Evolutionary conservation across 129 eudicot genomes (phyloP).

Genomic region (Silybum marianum): DNA sequence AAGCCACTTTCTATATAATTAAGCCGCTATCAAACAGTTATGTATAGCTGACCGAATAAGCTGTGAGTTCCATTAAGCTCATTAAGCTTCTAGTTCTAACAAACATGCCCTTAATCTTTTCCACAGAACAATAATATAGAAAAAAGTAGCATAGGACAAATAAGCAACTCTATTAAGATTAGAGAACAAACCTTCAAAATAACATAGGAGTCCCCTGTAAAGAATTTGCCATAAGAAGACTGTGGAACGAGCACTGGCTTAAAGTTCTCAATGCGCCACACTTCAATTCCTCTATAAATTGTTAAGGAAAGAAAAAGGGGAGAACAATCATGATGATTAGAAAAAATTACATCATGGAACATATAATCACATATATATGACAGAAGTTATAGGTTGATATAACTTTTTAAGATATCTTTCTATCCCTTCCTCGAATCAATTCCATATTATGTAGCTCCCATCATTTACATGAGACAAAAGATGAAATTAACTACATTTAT

Average conservation of each 20-base stretch:
- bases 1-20: too few relatives aligned
- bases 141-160: not conserved
- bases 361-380: conserved; percentile 1
- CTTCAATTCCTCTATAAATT: conserved; percentile 73
- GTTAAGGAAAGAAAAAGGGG: conserved; percentile 48
- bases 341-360: conserved; percentile 9
- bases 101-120: not conserved
- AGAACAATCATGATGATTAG: conserved; percentile 1
- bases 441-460: conserved; percentile 3
- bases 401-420: conserved; percentile 6
- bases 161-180: conserved; percentile 4
- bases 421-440: conserved; percentile 11
- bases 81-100: too few relatives aligned
- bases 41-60: too few relatives aligned
- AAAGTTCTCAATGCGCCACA: conserved; percentile 95
- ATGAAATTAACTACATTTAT: not conserved
- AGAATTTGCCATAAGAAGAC: conserved; percentile 83
- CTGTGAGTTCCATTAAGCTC: too few relatives aligned
- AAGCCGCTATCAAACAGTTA: too few relatives aligned
- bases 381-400: conserved; percentile 7
- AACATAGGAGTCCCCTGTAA: conserved; percentile 87
- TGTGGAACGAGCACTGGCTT: conserved; percentile 65
- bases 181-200: conserved; percentile 67
- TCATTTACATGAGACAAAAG: conserved; percentile 1
- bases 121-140: not conserved